Evolutionary conservation across 768 basidiomycete genomes (phyloP), one percentile per base, ranked within the genome.

Genomic region (Mycena latifolia): DNA sequence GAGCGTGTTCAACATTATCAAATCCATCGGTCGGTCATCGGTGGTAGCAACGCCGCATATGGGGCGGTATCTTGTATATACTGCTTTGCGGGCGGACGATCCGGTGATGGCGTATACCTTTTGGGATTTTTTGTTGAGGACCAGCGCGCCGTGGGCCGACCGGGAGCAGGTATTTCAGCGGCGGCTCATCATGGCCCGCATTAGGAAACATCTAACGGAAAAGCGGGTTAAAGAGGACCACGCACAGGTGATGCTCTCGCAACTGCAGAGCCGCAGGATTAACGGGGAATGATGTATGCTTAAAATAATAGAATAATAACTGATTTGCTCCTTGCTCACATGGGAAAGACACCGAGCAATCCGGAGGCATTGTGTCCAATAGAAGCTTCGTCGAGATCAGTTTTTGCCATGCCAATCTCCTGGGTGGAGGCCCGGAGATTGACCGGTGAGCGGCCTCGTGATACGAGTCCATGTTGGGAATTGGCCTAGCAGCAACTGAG

Each of bases 101-200:
- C 82, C 88, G 0, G 63, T 69, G 65, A 75, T 88, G 77, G 91
- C 89, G 1, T 90, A 81, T 78, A 76, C 77, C 48, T 91, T 91
- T 74, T 92, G 91, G 91, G 70, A 74, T 52, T 69, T 75, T 53
- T 74, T 90, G 63, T 54, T 91, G 15, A 78, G 73, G 63, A 73
- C 74, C 28, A 83, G 77, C 73, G 77, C 82, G 8, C 78, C 85
- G 60, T 87, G 85, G 86, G 69, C 73, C 7, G 87, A 89, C 72
- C 29, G 22, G 22, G 81, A 83, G 70, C 88, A 89, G 69, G 64
- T 55, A 28, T 59, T 55, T 37, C 72, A 82, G 68, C 86, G 91
- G 57, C 65, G 73, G 1, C 72, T 73, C 25, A 85, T 91, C 43
- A 76, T 74, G 50, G 22, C 54, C 9, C 69, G 73, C 69, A 73